Evolutionary conservation across 164 flowering plant genomes (phyloP).

Genomic region (Santalum album): DNA sequence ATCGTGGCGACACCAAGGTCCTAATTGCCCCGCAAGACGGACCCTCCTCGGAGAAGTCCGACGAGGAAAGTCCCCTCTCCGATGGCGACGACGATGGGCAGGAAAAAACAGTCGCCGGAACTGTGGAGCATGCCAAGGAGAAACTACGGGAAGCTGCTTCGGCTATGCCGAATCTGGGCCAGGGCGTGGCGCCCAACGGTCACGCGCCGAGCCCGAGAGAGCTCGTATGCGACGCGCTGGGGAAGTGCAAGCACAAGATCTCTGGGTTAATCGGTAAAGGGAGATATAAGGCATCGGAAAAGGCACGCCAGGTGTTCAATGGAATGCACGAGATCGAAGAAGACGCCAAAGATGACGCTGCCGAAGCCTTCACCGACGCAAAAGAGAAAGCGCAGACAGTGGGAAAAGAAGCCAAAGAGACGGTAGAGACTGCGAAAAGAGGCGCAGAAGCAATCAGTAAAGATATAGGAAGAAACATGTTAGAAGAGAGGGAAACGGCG

Average conservation of each 20-base stretch:
- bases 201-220: conserved; percentile 22
- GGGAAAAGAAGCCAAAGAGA: background rate
- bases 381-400: background rate
- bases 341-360: background rate
- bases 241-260: conserved; percentile 46
- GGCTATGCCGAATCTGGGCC: conserved; percentile 23
- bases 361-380: conserved; percentile 1
- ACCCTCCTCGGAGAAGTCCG: background rate
- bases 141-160: conserved; percentile 19
- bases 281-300: conserved; percentile 20
- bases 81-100: background rate
- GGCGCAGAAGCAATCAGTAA: no score
- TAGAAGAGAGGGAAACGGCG: background rate
- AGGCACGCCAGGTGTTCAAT: conserved; percentile 5
- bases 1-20: conserved; percentile 33
- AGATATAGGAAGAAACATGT: background rate
- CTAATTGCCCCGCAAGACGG: conserved; percentile 26
- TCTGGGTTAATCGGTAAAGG: conserved; percentile 22
- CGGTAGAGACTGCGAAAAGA: no score
- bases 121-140: conserved; percentile 12
- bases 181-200: background rate
- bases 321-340: conserved; percentile 6
- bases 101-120: background rate
- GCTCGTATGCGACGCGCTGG: conserved; percentile 53
- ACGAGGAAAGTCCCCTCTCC: background rate